Base-by-base conservation (phyloP, 2,329 filamentous ascomycete genomes). In the Coniella lustricola region DNA sequence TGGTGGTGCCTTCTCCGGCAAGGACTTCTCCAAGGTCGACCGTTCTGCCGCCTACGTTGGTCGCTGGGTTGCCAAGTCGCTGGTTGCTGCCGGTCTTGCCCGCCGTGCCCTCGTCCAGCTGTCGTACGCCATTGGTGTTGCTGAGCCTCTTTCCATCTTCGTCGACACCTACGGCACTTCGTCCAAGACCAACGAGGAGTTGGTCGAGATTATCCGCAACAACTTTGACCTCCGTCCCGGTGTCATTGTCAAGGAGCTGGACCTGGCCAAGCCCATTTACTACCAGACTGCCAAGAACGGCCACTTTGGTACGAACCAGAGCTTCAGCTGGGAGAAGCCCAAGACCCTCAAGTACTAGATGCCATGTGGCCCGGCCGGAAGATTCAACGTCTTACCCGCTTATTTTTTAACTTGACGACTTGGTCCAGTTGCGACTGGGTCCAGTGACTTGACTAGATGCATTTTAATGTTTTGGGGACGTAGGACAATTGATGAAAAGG, bases 21-120 rank as follows among this genome's bases (percentile, higher is more conserved):
- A 98, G 85, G 93, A 98, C 73, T 98, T 96, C 84, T 96, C 90
- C 81, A 98, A 98, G 83, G 93, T 98, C 73, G 93, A 98, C 70
- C 88, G 93, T 63, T 97, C 93, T 46, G 93, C 93, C 59, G 93
- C 93, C 65, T 98, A 98, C 77, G 84, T 97, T 61, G 90, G 81
- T 60, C 90, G 93, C 69, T 98, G 93, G 93, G 90, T 98, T 70
- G 93, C 93, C 75, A 98, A 98, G 82, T 98, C 93, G 36, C 82
- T 98, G 57, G 88, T 98, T 61, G 74, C 83, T 63, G 87, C 91
- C 62, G 85, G 86, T 63, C 85, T 98, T 55, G 87, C 87, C 63
- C 90, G 93, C 65, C 90, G 93, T 70, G 87, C 82, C 55, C 85
- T 98, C 47, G 93, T 98, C 61, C 93, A 98, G 81, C 86, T 98